A percentile compares a stretch with the other conserved stretches of the same genome.
Evolutionary conservation across 441 rosid species (phyloP).

Genomic region (Dalechampia spathulata): DNA sequence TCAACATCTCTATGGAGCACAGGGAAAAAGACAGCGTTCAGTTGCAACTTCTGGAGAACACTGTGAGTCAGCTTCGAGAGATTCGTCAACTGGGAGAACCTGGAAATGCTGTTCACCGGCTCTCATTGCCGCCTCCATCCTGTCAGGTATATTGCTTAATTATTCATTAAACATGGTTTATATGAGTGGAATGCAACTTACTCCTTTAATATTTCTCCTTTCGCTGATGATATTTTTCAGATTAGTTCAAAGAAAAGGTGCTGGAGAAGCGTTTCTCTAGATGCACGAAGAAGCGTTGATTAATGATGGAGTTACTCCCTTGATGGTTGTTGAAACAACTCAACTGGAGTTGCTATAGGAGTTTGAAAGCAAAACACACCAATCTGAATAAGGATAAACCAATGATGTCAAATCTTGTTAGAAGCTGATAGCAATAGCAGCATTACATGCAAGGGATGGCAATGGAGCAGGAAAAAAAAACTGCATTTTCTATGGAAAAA

Average conservation of each 20-base stretch:
- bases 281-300: constrained; percentile 21
- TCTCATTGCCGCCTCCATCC: constrained; percentile 43
- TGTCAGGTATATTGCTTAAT: constrained; percentile 37
- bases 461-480: not conserved
- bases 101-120: constrained; percentile 32
- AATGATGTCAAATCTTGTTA: too few species aligned
- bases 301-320: not conserved
- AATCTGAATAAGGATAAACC: not conserved
- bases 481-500: not conserved
- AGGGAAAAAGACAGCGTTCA: constrained; percentile 31
- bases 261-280: constrained; percentile 31
- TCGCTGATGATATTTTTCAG: constrained; percentile 21
- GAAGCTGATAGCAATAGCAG: not conserved
- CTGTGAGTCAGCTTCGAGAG: constrained; percentile 34
- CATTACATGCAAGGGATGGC: not conserved
- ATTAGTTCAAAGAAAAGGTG: constrained; percentile 32
- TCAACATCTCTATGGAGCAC: constrained; percentile 26
- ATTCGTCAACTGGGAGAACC: constrained; percentile 27
- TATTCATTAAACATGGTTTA: not conserved
- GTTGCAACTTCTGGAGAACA: constrained; percentile 35
- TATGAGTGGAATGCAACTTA: not conserved
- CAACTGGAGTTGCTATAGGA: not conserved
- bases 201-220: too few species aligned
- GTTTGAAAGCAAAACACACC: not conserved
- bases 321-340: not conserved